Percentiles rank a stretch among this genome's conserved stretches.
Evolutionary conservation across 176 grass and related monocot genomes (phyloP).

Genomic region (Paspalum notatum): DNA sequence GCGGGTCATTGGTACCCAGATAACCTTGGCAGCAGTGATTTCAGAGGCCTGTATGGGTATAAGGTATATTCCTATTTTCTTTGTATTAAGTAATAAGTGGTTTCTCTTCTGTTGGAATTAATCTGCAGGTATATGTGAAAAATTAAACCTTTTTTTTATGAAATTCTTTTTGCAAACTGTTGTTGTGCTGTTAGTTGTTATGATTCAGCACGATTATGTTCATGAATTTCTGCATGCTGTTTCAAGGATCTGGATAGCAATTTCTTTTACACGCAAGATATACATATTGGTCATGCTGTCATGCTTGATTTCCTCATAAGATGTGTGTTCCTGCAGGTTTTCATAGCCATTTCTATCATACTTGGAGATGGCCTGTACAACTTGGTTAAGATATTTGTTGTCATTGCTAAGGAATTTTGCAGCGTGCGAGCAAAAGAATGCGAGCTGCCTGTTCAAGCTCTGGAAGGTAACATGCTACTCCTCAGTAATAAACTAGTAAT

Average conservation of each 20-base stretch:
- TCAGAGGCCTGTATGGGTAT: constrained; percentile 61
- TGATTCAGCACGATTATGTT: not conserved
- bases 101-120: not conserved
- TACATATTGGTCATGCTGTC: not conserved
- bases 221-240: not conserved
- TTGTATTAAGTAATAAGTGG: not conserved
- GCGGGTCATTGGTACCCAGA: constrained; percentile 60
- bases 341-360: constrained; percentile 53
- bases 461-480: constrained; percentile 42
- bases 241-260: not conserved
- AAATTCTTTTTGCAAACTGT: not conserved
- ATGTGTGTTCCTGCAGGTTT: constrained; percentile 40
- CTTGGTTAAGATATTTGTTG: constrained; percentile 45
- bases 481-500: not conserved
- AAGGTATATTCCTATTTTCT: constrained; percentile 37
- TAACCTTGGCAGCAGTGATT: constrained; percentile 48
- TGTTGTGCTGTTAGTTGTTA: not conserved
- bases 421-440: not conserved
- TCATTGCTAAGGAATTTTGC: constrained; percentile 32
- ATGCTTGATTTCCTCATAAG: constrained; percentile 26
- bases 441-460: constrained; percentile 28
- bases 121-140: not conserved
- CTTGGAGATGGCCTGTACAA: constrained; percentile 64
- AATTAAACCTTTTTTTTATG: constrained; percentile 19
- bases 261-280: not conserved